phyloP scores from a whole-genome alignment of 768 basidiomycete species.

The Panaeolus cyanescens region DNA sequence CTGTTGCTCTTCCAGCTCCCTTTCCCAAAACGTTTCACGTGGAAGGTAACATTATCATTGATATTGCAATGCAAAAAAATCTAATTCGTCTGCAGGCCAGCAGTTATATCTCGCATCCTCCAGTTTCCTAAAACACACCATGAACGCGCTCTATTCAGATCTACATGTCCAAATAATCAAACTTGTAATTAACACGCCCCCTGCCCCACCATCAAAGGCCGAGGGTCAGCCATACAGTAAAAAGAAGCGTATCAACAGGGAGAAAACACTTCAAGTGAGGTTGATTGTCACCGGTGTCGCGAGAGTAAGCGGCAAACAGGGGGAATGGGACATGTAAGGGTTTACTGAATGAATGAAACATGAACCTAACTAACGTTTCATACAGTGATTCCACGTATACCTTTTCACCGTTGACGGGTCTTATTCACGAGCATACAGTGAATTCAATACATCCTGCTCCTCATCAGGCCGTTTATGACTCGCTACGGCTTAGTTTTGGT shows the following conservation, averaged over 20 bases:
- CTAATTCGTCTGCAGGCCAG: constrained; percentile 45
- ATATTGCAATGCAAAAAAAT: not conserved
- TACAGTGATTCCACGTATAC: constrained; percentile 69
- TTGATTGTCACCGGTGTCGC: constrained; percentile 57
- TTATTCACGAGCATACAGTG: constrained; percentile 64
- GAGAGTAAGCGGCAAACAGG: constrained; percentile 60
- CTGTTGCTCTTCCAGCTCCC: constrained; percentile 62
- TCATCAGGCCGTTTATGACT: constrained; percentile 68
- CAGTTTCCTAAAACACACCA: constrained; percentile 68
- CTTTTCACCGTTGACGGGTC: constrained; percentile 68
- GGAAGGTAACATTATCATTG: constrained; percentile 51
- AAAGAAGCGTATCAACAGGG: constrained; percentile 37
- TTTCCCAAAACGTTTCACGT: constrained; percentile 70
- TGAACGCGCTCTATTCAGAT: constrained; percentile 75
- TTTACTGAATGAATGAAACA: constrained; percentile 15
- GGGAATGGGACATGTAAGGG: constrained; percentile 82
- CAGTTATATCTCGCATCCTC: constrained; percentile 74
- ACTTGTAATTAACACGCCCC: constrained; percentile 39
- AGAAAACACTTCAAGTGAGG: constrained; percentile 60
- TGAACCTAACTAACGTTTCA: not conserved
- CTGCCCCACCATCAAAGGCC: constrained; percentile 6
- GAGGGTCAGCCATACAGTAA: constrained; percentile 10
- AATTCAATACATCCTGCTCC: constrained; percentile 82
- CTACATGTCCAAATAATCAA: constrained; percentile 57
- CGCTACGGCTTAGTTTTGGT: constrained; percentile 44